A percentile compares a stretch with the other conserved stretches of the same genome.
These are phyloP conservation scores for Ephemerocybe angulata DNA, from an alignment of 768 basidiomycete genomes.

Conservation along the genomic window DNA sequence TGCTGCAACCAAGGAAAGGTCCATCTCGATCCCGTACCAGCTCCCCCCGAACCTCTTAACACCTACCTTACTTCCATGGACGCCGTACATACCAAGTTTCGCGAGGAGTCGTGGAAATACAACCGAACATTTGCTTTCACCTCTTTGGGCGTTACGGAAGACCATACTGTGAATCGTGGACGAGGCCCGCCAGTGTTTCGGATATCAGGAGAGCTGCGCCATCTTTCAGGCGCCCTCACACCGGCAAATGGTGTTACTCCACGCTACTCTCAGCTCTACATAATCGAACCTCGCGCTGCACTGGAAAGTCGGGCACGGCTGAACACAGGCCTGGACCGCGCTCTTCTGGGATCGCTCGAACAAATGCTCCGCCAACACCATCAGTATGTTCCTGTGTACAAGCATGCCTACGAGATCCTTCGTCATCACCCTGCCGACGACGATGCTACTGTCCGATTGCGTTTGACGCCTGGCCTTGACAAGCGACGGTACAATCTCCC, in stretches of 20 bases:
- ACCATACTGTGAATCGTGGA: conserved; percentile 17
- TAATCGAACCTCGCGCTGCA: conserved; percentile 12
- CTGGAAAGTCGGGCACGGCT: neutral
- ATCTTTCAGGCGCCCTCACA: conserved; percentile 8
- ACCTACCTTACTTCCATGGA: conserved; percentile 11
- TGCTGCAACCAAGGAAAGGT: conserved; percentile 10
- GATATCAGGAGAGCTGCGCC: conserved; percentile 14
- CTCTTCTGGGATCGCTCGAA: conserved; percentile 10
- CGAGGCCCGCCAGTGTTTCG: conserved; percentile 14
- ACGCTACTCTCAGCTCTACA: conserved; percentile 16
- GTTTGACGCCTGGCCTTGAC: conserved; percentile 21
- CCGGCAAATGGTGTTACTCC: conserved; percentile 4
- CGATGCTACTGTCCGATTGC: conserved; percentile 9
- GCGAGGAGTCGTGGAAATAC: conserved; percentile 33
- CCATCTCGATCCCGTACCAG: neutral
- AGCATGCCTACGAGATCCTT: conserved; percentile 13
- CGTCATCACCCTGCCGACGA: neutral
- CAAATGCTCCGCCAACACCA: conserved; percentile 10
- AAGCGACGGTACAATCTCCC: conserved; percentile 41
- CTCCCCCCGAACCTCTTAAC: neutral
- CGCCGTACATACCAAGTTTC: conserved; percentile 19
- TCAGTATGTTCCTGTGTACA: conserved; percentile 7
- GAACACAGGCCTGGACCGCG: conserved; percentile 3
- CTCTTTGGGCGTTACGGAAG: conserved; percentile 31
- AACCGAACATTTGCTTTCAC: conserved; percentile 40